Percentiles rank a stretch among this genome's conserved stretches.
Evolutionary conservation across 208 protist species (phyloP).

Genomic region (Leishmania major): DNA sequence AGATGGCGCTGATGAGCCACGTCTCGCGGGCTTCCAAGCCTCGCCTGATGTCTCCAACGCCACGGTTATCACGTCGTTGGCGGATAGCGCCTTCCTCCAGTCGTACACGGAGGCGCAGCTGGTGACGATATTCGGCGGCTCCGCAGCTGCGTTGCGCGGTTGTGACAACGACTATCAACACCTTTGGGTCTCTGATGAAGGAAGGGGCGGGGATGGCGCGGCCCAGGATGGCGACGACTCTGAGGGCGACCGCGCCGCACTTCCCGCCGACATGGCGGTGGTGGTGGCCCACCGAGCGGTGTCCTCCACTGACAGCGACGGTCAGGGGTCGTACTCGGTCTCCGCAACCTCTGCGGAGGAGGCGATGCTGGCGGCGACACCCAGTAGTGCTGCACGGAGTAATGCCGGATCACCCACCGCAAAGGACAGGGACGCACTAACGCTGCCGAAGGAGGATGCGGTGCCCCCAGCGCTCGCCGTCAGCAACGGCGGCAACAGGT

Average conservation of each 20-base stretch:
- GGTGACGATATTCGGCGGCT: not conserved
- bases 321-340: not conserved
- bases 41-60: constrained; percentile 11
- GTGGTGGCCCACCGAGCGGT: not conserved
- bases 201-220: not conserved
- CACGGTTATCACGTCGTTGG: constrained; percentile 7
- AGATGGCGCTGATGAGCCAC: not conserved
- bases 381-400: not conserved
- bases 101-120: constrained; percentile 21
- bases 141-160: not conserved
- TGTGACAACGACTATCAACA: not conserved
- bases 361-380: not conserved
- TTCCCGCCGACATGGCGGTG: not conserved
- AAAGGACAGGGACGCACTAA: not conserved
- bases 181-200: not conserved
- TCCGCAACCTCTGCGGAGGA: constrained; percentile 6
- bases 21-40: not conserved
- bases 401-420: too few relatives aligned
- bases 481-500: not conserved
- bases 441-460: not conserved
- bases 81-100: constrained; percentile 11
- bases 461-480: not conserved
- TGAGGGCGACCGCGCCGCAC: not conserved
- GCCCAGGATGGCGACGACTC: too few relatives aligned
- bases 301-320: not conserved